These are phyloP conservation scores for Ganoderma sinense DNA, from an alignment of 1,284 basidiomycete genomes.

Conservation along the genomic window DNA sequence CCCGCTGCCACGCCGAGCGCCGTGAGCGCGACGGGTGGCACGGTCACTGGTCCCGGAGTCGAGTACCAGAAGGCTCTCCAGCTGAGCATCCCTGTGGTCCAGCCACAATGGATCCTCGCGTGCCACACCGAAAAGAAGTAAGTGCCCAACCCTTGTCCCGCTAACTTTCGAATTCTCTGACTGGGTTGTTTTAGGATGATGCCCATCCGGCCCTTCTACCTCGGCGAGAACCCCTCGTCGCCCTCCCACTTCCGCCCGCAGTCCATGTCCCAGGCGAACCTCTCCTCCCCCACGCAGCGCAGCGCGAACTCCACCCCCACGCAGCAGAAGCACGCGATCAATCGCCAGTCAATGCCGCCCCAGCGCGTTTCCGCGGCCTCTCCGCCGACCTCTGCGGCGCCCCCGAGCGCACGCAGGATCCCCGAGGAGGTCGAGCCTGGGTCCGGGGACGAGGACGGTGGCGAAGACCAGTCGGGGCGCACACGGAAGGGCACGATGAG, in stretches of 20 bases:
- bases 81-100: slow-evolving; percentile 89
- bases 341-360: slow-evolving; percentile 69
- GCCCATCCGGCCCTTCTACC: slow-evolving; percentile 83
- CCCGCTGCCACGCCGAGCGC: slow-evolving; percentile 74
- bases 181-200: slow-evolving; percentile 68
- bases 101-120: slow-evolving; percentile 90
- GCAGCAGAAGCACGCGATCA: slow-evolving; percentile 44
- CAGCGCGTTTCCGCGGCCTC: slow-evolving; percentile 47
- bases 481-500: slow-evolving; percentile 74
- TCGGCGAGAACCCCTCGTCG: slow-evolving; percentile 68
- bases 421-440: slow-evolving; percentile 59
- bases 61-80: slow-evolving; percentile 93
- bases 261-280: slow-evolving; percentile 81
- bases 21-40: slow-evolving; percentile 60
- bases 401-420: slow-evolving; percentile 40
- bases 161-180: slow-evolving; percentile 8
- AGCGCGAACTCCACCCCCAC: slow-evolving; percentile 46
- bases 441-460: slow-evolving; percentile 28
- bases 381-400: slow-evolving; percentile 43
- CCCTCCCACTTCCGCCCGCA: slow-evolving; percentile 64
- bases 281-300: slow-evolving; percentile 46
- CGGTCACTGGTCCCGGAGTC: slow-evolving; percentile 68
- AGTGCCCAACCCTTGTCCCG: slow-evolving; percentile 35
- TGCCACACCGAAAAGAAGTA: slow-evolving; percentile 85
- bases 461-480: slow-evolving; percentile 31